Percentiles rank a stretch among this genome's conserved stretches.
Evolutionary conservation across 148 eudicot genomes (phyloP).

Genomic region (Diospyros kaki): DNA sequence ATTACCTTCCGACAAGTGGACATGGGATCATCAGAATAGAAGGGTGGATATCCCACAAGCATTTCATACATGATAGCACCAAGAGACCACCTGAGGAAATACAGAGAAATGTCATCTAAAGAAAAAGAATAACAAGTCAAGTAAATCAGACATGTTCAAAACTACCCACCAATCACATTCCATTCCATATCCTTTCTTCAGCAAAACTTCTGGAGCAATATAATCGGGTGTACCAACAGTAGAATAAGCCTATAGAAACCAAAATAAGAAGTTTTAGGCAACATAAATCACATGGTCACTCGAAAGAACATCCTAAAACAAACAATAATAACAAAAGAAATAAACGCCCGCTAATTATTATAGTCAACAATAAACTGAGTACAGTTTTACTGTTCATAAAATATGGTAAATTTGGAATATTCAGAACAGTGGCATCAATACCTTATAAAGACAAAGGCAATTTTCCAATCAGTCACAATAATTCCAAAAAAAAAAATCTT

Average conservation of each 20-base stretch:
- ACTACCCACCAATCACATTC: slow-evolving; percentile 94
- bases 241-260: slow-evolving; percentile 78
- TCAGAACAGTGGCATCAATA: not conserved
- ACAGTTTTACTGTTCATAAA: not conserved
- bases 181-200: slow-evolving; percentile 99
- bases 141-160: slow-evolving; percentile 8
- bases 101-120: slow-evolving; percentile 13
- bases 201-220: slow-evolving; percentile 96
- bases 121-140: not conserved
- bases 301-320: not conserved
- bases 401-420: not conserved
- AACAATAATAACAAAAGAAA: not conserved
- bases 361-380: slow-evolving; percentile 2
- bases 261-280: slow-evolving; percentile 3
- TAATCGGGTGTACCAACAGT: slow-evolving; percentile 99
- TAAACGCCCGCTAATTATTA: not conserved
- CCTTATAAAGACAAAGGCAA: not conserved
- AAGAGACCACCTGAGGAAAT: slow-evolving; percentile 81
- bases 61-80: slow-evolving; percentile 99
- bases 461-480: not conserved
- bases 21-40: slow-evolving; percentile 98
- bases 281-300: not conserved
- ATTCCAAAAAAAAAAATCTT: too few relatives aligned
- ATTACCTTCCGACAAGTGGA: slow-evolving; percentile 95
- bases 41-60: slow-evolving; percentile 99